phyloP scores from a whole-genome alignment of 495 filamentous ascomycete genomes.

The Hypoxylon rickii region DNA sequence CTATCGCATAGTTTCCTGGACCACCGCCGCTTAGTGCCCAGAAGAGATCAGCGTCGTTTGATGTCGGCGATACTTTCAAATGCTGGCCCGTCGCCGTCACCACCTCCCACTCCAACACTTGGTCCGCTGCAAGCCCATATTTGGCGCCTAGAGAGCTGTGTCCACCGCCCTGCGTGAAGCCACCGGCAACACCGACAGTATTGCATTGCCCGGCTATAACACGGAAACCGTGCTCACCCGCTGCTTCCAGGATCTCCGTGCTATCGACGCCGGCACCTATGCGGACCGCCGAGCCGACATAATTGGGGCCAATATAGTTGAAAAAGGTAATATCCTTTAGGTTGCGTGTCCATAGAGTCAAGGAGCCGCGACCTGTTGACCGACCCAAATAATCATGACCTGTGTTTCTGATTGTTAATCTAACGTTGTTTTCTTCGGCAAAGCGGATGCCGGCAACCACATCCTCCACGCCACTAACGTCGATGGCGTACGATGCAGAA shows the following conservation, averaged over 20 bases:
- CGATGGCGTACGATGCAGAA: conserved; percentile 59
- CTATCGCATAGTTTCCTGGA: conserved; percentile 55
- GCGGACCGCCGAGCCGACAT: conserved; percentile 54
- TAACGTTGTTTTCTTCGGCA: conserved; percentile 45
- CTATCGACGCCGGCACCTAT: conserved; percentile 64
- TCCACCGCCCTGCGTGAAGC: conserved; percentile 63
- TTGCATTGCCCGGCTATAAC: conserved; percentile 59
- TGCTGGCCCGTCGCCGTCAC: conserved; percentile 51
- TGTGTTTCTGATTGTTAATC: conserved; percentile 51
- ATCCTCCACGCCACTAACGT: conserved; percentile 38
- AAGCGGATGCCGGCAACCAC: conserved; percentile 45
- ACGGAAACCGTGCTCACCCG: conserved; percentile 47
- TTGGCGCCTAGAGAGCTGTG: conserved; percentile 57
- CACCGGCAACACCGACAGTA: conserved; percentile 53
- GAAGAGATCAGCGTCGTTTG: conserved; percentile 60
- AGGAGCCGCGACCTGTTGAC: too few species aligned
- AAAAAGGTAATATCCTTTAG: too few species aligned
- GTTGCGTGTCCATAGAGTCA: too few species aligned
- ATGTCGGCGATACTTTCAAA: conserved; percentile 46
- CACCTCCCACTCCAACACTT: conserved; percentile 62
- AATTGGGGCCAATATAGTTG: too few species aligned
- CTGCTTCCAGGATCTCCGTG: conserved; percentile 54
- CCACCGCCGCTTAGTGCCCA: conserved; percentile 65
- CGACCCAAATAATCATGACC: conserved; percentile 54
- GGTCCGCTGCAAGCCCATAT: conserved; percentile 64